Evolutionary conservation across 768 basidiomycete species (phyloP), one percentile per base, ranked within the genome.

Genomic region (Lactarius evosmus): DNA sequence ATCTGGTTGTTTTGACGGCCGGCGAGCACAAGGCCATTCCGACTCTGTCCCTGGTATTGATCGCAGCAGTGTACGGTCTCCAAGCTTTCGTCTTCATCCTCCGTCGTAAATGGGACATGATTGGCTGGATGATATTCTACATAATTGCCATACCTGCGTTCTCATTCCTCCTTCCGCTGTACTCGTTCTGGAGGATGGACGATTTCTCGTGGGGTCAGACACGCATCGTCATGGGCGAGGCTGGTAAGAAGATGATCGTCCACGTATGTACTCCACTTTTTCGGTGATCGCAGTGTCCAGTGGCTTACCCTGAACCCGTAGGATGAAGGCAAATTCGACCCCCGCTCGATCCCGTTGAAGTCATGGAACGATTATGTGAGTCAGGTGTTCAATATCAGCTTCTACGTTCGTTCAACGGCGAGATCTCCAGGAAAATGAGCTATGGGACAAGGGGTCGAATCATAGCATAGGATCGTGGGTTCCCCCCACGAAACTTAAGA

Each of bases 261-360:
- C 95, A 98, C 74, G 93, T 95, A 73, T 61, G 91, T 80, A 1
- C 7, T 41, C 30, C 54, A 36, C 32, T 34, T 55, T 57, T 12
- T 9, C 33, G 9, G 25, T 30, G 16, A 29, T 25, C 40, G 44
- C 52, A n/a, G 33, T 64, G 12, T 12, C 38, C 38, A 29, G 68
- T 51, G 62, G 7, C 49, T 56, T 65, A 56, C 58, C 41, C n/a
- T 65, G 46, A 29, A 29, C 50, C 58, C 14, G 7, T 63, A 95
- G 93, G 97, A 98, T 68, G 96, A 98, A 75, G 96, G 96, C 72
- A 95, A 95, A 75, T 99, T 98, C 58, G 95, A 99, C 76, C 92
- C 95, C 4, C 82, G 88, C 11, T 82, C 86, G 7, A 98, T 99
- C 68, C 96, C 96, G 8, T 82, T 98, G 69, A 98, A 98, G 78